phyloP scores from a whole-genome alignment of 306 rosid species.

The Lathyrus tuberosus region DNA sequence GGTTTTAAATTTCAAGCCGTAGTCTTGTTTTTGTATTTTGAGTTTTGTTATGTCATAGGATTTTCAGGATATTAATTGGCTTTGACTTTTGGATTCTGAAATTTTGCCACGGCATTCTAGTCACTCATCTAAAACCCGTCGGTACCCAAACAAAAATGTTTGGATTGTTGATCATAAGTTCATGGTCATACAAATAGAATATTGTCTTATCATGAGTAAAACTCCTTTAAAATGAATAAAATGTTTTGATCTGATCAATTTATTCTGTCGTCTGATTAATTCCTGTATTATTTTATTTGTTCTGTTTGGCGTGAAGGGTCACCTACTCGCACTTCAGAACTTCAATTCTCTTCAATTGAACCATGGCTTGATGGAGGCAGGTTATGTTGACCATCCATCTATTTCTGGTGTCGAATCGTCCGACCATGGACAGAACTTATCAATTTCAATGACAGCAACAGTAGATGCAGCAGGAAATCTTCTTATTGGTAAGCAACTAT shows the following conservation, averaged over 20 bases:
- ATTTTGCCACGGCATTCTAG: not conserved
- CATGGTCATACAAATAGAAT: not conserved
- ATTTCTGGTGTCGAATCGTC: slow-evolving; percentile 44
- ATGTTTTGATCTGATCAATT: slow-evolving; percentile 5
- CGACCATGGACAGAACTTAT: slow-evolving; percentile 53
- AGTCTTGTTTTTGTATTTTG: not conserved
- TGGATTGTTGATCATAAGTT: not conserved
- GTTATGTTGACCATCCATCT: slow-evolving; percentile 68
- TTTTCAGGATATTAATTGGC: not conserved
- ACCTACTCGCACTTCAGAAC: slow-evolving; percentile 73
- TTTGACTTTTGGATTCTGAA: not conserved
- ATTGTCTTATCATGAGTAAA: slow-evolving; percentile 15
- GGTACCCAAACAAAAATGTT: not conserved
- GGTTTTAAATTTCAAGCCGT: not conserved
- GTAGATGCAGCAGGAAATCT: slow-evolving; percentile 67
- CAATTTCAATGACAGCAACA: slow-evolving; percentile 93
- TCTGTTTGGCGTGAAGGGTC: slow-evolving; percentile 71
- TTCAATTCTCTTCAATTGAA: slow-evolving; percentile 61
- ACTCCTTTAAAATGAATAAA: slow-evolving; percentile 15
- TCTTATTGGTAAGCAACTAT: slow-evolving; percentile 66
- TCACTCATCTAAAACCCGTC: not conserved
- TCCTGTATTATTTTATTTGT: not conserved
- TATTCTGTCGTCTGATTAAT: slow-evolving; percentile 18
- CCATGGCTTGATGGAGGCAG: slow-evolving; percentile 92
- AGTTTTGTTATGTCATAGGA: not conserved